Conservation (phyloP, 257 asterid species). For the Solanum stenotomum region DNA sequence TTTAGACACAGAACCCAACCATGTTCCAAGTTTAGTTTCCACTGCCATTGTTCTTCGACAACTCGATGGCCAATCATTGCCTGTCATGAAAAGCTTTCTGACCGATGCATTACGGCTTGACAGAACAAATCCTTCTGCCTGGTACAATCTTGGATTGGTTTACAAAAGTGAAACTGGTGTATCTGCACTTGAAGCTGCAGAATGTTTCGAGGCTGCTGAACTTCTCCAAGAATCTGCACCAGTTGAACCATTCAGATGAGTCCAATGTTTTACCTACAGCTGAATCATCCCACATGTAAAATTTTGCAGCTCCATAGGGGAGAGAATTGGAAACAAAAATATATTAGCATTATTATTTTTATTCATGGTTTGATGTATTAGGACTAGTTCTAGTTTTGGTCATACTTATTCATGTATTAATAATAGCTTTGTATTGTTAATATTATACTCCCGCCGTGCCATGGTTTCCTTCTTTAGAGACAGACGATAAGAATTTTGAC, state of each 20-base stretch:
- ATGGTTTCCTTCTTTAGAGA: too few species aligned
- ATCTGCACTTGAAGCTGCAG: constrained; percentile 50
- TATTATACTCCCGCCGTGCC: too few species aligned
- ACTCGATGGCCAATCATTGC: constrained; percentile 36
- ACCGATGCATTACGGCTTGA: constrained; percentile 75
- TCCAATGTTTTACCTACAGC: not conserved
- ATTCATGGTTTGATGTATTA: too few species aligned
- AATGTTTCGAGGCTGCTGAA: constrained; percentile 93
- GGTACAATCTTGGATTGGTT: constrained; percentile 86
- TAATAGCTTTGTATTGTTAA: too few species aligned
- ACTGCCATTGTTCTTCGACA: constrained; percentile 46
- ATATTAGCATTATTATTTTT: too few species aligned
- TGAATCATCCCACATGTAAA: not conserved
- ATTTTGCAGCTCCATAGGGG: not conserved
- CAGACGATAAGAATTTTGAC: too few species aligned
- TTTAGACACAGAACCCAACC: constrained; percentile 65
- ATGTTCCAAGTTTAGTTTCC: constrained; percentile 76
- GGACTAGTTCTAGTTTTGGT: too few species aligned
- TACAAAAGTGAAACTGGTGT: constrained; percentile 36
- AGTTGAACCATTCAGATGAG: constrained; percentile 65
- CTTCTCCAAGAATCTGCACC: constrained; percentile 78
- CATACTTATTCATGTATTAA: too few species aligned
- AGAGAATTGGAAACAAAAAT: not conserved
- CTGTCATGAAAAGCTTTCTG: constrained; percentile 66
- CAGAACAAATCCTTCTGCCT: constrained; percentile 62